These are phyloP conservation scores for Podospora bellae-mahoneyi DNA, from an alignment of 495 filamentous ascomycete species.

Conservation along the genomic window DNA sequence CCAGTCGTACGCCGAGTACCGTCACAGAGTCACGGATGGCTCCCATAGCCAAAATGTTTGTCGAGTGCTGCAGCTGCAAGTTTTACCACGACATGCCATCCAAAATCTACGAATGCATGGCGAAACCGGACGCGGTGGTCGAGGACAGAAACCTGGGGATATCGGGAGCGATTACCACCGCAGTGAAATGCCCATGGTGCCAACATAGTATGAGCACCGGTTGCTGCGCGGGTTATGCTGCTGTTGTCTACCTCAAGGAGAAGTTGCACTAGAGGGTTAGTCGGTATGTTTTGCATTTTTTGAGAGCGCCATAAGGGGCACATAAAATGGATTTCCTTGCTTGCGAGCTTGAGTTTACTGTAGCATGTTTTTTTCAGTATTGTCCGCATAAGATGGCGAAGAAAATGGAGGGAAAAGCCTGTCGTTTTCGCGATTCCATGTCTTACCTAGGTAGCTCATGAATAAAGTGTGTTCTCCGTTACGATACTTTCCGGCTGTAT, in stretches of 20 bases:
- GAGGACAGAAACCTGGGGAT: constrained; percentile 47
- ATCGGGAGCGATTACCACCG: constrained; percentile 52
- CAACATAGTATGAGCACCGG: constrained; percentile 65
- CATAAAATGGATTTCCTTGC: not conserved
- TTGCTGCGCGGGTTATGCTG: constrained; percentile 72
- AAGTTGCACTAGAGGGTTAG: constrained; percentile 28
- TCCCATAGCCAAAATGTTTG: constrained; percentile 69
- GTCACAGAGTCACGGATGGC: constrained; percentile 19
- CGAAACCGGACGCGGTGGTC: constrained; percentile 56
- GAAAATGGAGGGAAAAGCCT: constrained; percentile 3
- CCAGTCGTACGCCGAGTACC: constrained; percentile 12
- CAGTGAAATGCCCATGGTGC: constrained; percentile 75
- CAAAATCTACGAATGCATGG: constrained; percentile 70
- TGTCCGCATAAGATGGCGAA: not conserved
- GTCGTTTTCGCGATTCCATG: not conserved
- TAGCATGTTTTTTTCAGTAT: not conserved
- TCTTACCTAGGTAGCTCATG: not conserved
- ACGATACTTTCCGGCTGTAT: not conserved
- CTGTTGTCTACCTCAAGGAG: constrained; percentile 66
- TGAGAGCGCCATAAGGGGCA: not conserved
- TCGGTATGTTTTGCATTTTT: constrained; percentile 1
- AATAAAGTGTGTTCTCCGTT: not conserved
- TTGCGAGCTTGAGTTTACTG: not conserved
- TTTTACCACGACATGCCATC: constrained; percentile 80
- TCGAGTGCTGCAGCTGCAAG: constrained; percentile 77